Evolutionary conservation across 208 protist species (phyloP), one percentile per base, ranked within the genome.

Genomic region (Wallacemonas sp.): DNA sequence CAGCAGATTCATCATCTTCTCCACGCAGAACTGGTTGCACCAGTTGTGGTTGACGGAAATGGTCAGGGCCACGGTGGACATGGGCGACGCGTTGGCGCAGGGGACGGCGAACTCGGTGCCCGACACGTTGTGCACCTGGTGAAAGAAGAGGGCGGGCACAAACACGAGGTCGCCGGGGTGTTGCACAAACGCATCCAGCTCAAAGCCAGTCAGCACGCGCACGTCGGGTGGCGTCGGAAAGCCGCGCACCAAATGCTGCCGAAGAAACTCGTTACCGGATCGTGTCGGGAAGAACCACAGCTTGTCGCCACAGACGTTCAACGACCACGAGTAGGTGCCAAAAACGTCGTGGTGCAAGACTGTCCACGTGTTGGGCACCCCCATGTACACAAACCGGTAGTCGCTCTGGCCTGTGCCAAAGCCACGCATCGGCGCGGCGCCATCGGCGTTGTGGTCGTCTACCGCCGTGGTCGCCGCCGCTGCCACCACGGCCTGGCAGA

Each of bases 1-100:
- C 39, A 94, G 87, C 0, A 77, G 49, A 0, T 43, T 24, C 30
- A 81, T 69, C 85, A 96, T 91, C 14, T 47, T 26, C 39, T 73
- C 77, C 11, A 93, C 61, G 49, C 83, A 89, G 68, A 78, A 88
- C 29, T 72, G 61, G 65, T 90, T 94, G 62, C 83, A 89, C 90
- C 90, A 96, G 64, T 96, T 96, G 75, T 96, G 90, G 60, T 96
- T 96, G 17, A 94, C 33, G 14, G 90, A 79, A n/a, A 89, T 76
- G 24, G 81, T 78, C 26, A 94, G 69, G 49, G 52, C 48, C 27
- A 82, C 68, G 11, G 43, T 48, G 24, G 24, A 38, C n/a, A 33
- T 29, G 14, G 39, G 2, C 33, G 41, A n/a, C 54, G 16, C 43
- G 12, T 14, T 19, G 17, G 6, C 54, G 1, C 1, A 11, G 14